Evolutionary conservation across 768 basidiomycete species (phyloP).

Genomic region (Trichaptum fuscoviolaceum): DNA sequence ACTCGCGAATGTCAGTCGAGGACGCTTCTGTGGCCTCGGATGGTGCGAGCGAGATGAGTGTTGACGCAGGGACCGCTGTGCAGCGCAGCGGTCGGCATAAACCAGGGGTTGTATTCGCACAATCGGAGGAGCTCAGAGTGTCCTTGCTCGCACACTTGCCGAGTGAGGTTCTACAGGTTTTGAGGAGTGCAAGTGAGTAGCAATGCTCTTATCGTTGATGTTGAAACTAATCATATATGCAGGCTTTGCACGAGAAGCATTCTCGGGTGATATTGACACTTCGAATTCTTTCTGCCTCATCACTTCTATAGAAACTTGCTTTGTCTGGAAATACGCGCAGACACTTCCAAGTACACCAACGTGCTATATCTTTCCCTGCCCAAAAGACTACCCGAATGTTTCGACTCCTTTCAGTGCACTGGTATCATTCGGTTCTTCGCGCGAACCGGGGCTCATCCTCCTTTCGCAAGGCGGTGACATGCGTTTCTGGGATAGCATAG

Average conservation of each 20-base stretch:
- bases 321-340: constrained; percentile 80
- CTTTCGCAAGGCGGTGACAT: constrained; percentile 65
- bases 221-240: constrained; percentile 3
- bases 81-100: constrained; percentile 32
- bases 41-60: constrained; percentile 46
- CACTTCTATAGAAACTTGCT: constrained; percentile 66
- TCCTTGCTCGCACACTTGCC: constrained; percentile 67
- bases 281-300: constrained; percentile 71
- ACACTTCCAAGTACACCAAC: constrained; percentile 69
- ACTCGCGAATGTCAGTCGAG: constrained; percentile 26
- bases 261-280: constrained; percentile 67
- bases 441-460: constrained; percentile 86
- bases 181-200: constrained; percentile 57
- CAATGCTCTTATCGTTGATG: constrained; percentile 1
- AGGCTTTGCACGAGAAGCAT: constrained; percentile 69
- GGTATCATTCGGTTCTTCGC: constrained; percentile 56
- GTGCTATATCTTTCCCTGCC: constrained; percentile 79
- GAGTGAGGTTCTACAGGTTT: constrained; percentile 65
- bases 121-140: constrained; percentile 65
- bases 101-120: constrained; percentile 50
- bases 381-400: constrained; percentile 35
- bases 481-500: constrained; percentile 86
- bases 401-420: constrained; percentile 46
- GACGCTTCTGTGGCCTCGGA: constrained; percentile 40
- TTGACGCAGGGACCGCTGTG: constrained; percentile 48